Conservation (phyloP, 495 filamentous ascomycete genomes). For the Chaetomium fimeti region DNA sequence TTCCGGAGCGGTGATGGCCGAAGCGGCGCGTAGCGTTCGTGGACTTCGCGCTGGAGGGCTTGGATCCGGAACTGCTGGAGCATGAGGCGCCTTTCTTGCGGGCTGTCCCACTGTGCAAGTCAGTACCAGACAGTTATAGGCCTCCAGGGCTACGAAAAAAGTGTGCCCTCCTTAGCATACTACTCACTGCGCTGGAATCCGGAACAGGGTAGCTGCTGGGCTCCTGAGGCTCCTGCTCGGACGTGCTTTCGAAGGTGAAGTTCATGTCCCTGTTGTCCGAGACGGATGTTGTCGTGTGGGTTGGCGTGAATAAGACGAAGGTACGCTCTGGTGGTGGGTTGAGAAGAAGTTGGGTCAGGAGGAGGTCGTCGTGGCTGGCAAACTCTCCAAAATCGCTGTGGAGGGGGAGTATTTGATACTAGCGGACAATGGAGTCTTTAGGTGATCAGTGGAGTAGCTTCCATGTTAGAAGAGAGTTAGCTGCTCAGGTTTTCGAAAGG, state of each 20-base stretch:
- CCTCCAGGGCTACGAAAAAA: background rate
- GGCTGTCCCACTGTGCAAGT: background rate
- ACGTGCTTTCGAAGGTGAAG: background rate
- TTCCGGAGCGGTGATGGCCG: constrained; percentile 2
- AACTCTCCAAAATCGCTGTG: background rate
- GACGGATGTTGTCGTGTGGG: background rate
- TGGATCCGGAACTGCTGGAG: background rate
- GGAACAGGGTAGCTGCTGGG: background rate
- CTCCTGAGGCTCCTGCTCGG: background rate
- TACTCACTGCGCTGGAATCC: background rate
- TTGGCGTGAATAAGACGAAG: background rate
- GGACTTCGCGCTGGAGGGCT: background rate
- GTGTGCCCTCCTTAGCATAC: background rate
- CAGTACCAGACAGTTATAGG: background rate
- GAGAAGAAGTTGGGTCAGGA: background rate
- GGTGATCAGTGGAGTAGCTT: background rate
- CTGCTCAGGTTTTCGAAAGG: background rate
- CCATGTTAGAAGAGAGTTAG: background rate
- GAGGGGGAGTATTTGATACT: background rate
- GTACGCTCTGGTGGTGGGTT: background rate
- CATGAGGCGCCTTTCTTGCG: background rate
- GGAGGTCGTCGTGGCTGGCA: background rate
- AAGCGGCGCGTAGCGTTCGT: constrained; percentile 1
- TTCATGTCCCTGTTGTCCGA: background rate
- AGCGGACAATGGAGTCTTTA: background rate